Base-by-base conservation (phyloP, 495 filamentous ascomycete genomes). In the Extremus antarcticus region DNA sequence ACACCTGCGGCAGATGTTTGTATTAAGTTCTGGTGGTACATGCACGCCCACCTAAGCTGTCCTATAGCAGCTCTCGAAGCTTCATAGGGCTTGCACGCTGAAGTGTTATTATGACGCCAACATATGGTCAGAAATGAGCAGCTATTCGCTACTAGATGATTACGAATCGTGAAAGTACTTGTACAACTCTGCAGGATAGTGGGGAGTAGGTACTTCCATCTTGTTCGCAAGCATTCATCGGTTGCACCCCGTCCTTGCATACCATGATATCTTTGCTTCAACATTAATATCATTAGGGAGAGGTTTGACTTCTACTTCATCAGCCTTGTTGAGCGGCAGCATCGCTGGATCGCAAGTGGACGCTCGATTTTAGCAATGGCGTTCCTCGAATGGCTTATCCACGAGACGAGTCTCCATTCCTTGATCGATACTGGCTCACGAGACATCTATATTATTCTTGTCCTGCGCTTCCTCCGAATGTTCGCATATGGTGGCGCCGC, bases 401-500 rank as follows among this genome's bases (percentile, higher is more conserved):
- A 57, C 49, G 55, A 57, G 49, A 57, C 55, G 17, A 57, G 72
- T 46, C 23, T 86, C 25, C 68, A 66, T 40, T 74, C 80, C 19
- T 64, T 84, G 41, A 65, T 76, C 55, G 58, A 68, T 25, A 73
- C 75, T 23, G 73, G 76, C 21, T 41, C 55, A 32, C 66, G 58
- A 20, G 84, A 94, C 66, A 81, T 83, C 43, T 85, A 87, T 65
- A 73, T 90, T 1, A 80, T 92, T 56, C 83, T 82, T 65, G 66
- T 85, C 32, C 79, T 84, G 63, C 85, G 88, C 2, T 88, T 87
- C 62, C 76, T 88, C 25, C 84, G 88, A 1, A 76, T 90, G 16
- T 87, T 86, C 60, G 88, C 87, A 13, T 92, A 90, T 58, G 86
- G 86, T 45, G 79, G 76, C 24, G 82, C 82, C 10, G 84, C 85